phyloP scores from a whole-genome alignment of 2,329 filamentous ascomycete species.

The Fusarium anguioides region DNA sequence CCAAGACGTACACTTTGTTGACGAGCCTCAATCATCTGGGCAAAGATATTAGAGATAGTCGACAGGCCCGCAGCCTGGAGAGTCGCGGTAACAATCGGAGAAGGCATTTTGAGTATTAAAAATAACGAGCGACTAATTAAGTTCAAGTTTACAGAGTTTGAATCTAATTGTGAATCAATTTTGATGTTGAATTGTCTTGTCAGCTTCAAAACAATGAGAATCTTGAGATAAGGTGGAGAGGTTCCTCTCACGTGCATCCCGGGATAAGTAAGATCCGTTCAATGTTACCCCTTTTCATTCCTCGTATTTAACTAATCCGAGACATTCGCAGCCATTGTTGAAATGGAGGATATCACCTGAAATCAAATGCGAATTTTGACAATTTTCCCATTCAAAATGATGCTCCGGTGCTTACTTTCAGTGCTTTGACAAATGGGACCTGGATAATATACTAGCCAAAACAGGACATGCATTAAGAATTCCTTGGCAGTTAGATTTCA shows the following conservation, averaged over 20 bases:
- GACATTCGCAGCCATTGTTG: neutral
- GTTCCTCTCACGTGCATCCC: slow-evolving; percentile 21
- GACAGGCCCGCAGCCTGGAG: slow-evolving; percentile 64
- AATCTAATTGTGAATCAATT: neutral
- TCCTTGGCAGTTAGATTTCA: too few species aligned
- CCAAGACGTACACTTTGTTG: slow-evolving; percentile 53
- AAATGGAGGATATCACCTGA: too few species aligned
- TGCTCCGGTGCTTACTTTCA: too few species aligned
- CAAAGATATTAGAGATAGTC: slow-evolving; percentile 64
- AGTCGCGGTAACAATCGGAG: slow-evolving; percentile 63
- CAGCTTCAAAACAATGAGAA: slow-evolving; percentile 11
- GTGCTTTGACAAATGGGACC: neutral
- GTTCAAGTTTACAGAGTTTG: neutral
- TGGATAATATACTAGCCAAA: too few species aligned
- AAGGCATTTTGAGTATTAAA: slow-evolving; percentile 52
- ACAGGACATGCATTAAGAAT: too few species aligned
- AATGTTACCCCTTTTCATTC: slow-evolving; percentile 11
- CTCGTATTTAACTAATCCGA: neutral
- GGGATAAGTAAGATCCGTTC: slow-evolving; percentile 33
- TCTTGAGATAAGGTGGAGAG: slow-evolving; percentile 26
- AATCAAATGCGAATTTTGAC: too few species aligned
- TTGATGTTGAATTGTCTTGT: slow-evolving; percentile 1
- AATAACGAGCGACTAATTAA: neutral
- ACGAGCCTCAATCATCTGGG: slow-evolving; percentile 64
- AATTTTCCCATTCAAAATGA: neutral